Evolutionary conservation across 1,284 basidiomycete genomes (phyloP).

Genomic region (Ceraceosorus guamensis): DNA sequence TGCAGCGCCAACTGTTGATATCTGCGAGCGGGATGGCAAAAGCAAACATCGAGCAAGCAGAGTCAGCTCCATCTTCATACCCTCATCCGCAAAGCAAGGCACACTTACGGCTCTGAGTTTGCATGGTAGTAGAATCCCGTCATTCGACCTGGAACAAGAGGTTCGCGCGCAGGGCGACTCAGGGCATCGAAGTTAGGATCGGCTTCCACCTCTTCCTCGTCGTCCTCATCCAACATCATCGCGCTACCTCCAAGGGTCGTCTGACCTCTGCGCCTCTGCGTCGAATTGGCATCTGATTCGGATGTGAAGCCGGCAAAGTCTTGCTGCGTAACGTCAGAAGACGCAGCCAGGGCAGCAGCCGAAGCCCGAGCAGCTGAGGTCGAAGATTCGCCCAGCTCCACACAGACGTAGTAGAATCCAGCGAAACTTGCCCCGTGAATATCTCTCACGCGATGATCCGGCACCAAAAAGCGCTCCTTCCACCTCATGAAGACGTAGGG

Average conservation of each 20-base stretch:
- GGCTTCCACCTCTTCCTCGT: neutral
- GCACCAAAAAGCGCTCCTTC: constrained; percentile 92
- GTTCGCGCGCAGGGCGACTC: neutral
- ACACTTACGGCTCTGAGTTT: constrained; percentile 71
- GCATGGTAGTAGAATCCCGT: constrained; percentile 89
- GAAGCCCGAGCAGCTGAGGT: neutral
- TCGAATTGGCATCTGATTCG: no score
- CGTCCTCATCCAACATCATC: neutral
- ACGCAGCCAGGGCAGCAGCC: no score
- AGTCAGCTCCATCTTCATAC: neutral
- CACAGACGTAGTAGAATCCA: constrained; percentile 72
- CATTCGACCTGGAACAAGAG: constrained; percentile 54
- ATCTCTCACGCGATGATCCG: constrained; percentile 83
- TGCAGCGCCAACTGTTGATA: constrained; percentile 52
- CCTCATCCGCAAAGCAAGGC: neutral
- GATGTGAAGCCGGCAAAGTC: no score
- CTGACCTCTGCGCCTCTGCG: no score
- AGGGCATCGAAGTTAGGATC: neutral
- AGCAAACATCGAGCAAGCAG: neutral
- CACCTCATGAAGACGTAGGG: constrained; percentile 75
- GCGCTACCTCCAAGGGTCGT: neutral
- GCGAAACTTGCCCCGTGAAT: constrained; percentile 90
- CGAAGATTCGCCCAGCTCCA: constrained; percentile 56
- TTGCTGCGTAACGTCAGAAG: no score
- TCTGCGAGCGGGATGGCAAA: constrained; percentile 7